Evolutionary conservation across 2,329 filamentous ascomycete species (phyloP).

Genomic region (Pseudomassariella vexata): DNA sequence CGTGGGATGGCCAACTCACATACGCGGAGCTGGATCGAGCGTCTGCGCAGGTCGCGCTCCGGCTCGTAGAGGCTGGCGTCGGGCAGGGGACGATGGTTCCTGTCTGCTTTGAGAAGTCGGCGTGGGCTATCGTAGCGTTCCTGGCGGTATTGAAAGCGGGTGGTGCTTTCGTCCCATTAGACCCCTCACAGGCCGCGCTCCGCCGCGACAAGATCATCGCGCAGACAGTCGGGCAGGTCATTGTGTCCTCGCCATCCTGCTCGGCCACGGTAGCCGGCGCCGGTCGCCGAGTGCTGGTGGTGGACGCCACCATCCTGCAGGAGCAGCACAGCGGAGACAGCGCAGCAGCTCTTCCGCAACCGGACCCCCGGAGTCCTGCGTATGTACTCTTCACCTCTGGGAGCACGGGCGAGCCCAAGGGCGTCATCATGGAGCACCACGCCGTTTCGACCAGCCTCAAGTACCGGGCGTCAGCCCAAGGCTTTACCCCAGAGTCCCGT

Average conservation of each 20-base stretch:
- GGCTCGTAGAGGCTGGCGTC: too few species aligned
- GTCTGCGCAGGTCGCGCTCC: not conserved
- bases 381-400: slow-evolving; percentile 48
- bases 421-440: slow-evolving; percentile 29
- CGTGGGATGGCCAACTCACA: not conserved
- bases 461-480: slow-evolving; percentile 3
- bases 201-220: slow-evolving; percentile 3
- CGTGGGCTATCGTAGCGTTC: slow-evolving; percentile 17
- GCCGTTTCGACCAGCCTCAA: not conserved
- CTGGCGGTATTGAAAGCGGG: slow-evolving; percentile 20
- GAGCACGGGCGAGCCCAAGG: slow-evolving; percentile 44
- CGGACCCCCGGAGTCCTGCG: too few species aligned
- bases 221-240: not conserved
- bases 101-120: slow-evolving; percentile 19
- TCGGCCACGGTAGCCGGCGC: not conserved
- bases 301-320: not conserved
- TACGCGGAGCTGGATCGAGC: not conserved
- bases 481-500: slow-evolving; percentile 1
- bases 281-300: not conserved
- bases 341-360: too few species aligned
- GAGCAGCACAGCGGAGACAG: not conserved
- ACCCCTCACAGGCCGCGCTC: slow-evolving; percentile 22
- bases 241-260: not conserved
- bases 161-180: slow-evolving; percentile 19
- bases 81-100: slow-evolving; percentile 11